A percentile compares a stretch with the other conserved stretches of the same genome.
Evolutionary conservation across 192 early-diverging fungal genomes (phyloP).

Genomic region (Jimgerdemannia lactiflua): DNA sequence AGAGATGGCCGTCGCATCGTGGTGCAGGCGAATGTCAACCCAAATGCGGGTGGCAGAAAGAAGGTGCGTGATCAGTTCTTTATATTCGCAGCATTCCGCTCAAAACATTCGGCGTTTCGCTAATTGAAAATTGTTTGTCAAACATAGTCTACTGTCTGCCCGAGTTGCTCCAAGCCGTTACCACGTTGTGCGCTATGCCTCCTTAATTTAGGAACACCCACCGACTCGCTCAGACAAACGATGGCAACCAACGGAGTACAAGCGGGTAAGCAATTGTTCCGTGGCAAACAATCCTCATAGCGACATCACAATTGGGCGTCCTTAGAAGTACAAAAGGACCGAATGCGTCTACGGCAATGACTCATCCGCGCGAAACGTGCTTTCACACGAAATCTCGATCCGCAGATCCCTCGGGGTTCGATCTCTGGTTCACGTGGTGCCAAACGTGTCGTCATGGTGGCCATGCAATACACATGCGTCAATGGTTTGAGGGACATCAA

Average conservation of each 20-base stretch:
- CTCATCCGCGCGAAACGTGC: background rate
- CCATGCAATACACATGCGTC: constrained; percentile 83
- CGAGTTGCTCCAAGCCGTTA: constrained; percentile 58
- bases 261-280: constrained; percentile 11
- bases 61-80: constrained; percentile 4
- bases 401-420: constrained; percentile 58
- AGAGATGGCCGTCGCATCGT: constrained; percentile 47
- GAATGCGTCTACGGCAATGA: background rate
- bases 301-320: background rate
- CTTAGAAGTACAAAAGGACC: background rate
- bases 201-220: constrained; percentile 63
- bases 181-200: constrained; percentile 67
- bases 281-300: no score
- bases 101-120: background rate
- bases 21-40: constrained; percentile 28
- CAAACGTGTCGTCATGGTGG: constrained; percentile 97
- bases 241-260: constrained; percentile 24
- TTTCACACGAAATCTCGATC: constrained; percentile 1
- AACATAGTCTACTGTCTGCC: constrained; percentile 54
- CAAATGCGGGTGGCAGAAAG: constrained; percentile 17
- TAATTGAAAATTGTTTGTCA: background rate
- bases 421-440: constrained; percentile 99
- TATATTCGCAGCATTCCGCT: no score
- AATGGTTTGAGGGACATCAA: constrained; percentile 87
- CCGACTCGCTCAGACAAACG: constrained; percentile 47